These are phyloP conservation scores for Kalmusia sp. DNA, from an alignment of 2,329 filamentous ascomycete species.

Conservation along the genomic window DNA sequence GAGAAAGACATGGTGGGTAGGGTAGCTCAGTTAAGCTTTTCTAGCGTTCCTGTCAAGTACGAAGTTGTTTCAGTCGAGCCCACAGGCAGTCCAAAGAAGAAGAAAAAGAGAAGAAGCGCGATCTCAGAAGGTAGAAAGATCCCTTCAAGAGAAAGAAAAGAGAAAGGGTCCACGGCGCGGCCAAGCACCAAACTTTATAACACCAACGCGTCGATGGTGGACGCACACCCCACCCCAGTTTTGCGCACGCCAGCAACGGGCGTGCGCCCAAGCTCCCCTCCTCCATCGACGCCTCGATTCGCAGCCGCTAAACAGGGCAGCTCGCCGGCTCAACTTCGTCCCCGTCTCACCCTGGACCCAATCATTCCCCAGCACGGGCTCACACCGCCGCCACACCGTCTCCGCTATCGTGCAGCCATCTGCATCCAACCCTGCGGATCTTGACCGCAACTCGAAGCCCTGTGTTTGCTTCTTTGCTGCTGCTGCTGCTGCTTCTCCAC, in stretches of 20 bases:
- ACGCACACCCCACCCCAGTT: too few relatives aligned
- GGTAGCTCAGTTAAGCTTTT: conserved; percentile 11
- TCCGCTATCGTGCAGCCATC: too few relatives aligned
- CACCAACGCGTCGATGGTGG: background rate
- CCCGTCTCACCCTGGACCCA: conserved; percentile 5
- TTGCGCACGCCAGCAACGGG: background rate
- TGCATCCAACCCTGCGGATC: too few relatives aligned
- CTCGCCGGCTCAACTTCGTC: conserved; percentile 6
- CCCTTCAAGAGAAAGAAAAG: too few relatives aligned
- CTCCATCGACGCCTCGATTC: background rate
- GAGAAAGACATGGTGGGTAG: conserved; percentile 43
- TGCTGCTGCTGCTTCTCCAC: too few relatives aligned
- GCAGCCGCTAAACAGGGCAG: conserved; percentile 7
- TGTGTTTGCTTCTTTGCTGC: too few relatives aligned
- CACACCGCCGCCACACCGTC: conserved; percentile 5
- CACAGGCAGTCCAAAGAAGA: conserved; percentile 5
- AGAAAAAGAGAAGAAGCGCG: background rate
- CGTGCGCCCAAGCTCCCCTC: conserved; percentile 2
- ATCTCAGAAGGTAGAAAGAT: background rate
- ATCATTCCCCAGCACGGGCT: background rate
- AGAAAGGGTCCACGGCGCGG: too few relatives aligned
- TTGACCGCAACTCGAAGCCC: too few relatives aligned
- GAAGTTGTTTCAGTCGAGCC: background rate
- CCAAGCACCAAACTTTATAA: background rate
- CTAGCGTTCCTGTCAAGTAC: conserved; percentile 1